Base-by-base conservation (phyloP, 2,329 filamentous ascomycete genomes). In the Alternaria angustiovoidea region DNA sequence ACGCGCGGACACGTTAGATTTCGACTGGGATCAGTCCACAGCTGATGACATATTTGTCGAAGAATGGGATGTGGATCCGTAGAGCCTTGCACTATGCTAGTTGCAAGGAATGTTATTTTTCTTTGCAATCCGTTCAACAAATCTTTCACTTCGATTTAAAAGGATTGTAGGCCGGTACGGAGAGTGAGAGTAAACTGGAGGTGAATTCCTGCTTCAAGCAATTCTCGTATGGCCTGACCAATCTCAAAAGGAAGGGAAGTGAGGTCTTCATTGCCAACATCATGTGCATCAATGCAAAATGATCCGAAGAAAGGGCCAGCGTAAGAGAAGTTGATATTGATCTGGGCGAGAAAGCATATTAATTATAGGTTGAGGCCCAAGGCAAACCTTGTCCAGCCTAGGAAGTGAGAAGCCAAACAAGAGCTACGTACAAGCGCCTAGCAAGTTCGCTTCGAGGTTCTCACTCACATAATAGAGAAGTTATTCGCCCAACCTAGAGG, bases 401-500 rank as follows among this genome's bases (percentile, higher is more conserved):
- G 7, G 28, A 48, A 18, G 20, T 26, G 14, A 36, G 38, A 28
- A 51, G 8, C 16, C 42, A 34, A 22, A 20, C 22, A 22, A 55
- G 39, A 18, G 39, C 8, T 26, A 9, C n/a, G 18, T 41, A 16
- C 42, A 26, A 36, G 32, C 41, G 20, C 39, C 30, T 28, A 44
- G 49, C 49, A 41, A 34, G 16, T 36, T 12, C 20, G 18, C 6
- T 7, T 54, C 24, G 2, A 32, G 26, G n/a, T 32, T 22, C 14
- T n/a, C 34, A 14, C 20, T 69, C 36, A 72, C 68, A 72, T 72
- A 5, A 64, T 67, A 1, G 67, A 70, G 32, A 72, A 72, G 42
- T 72, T 69, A 24, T 72, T 72, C 9, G 66, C 59, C 73, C 73
- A 75, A 7, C 73, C 72, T n/a, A 75, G 46, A 14, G 68, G 70